A percentile compares a stretch with the other conserved stretches of the same genome.
phyloP scores from a whole-genome alignment of 1,139 yeast genomes.

The Sugiyamaella grinbergsii region DNA sequence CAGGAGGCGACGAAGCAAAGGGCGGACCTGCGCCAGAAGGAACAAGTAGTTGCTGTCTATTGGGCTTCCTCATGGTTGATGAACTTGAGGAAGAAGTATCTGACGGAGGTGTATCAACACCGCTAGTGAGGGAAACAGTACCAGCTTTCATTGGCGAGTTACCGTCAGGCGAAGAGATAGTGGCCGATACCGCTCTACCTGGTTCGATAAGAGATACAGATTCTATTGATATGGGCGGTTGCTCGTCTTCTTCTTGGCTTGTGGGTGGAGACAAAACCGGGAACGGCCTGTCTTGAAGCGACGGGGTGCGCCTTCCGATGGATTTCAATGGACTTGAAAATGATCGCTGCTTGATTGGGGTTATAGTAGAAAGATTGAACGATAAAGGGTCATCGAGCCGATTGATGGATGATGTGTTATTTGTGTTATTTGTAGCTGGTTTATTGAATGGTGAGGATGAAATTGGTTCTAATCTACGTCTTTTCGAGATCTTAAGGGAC shows the following conservation, averaged over 20 bases:
- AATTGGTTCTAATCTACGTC: constrained; percentile 34
- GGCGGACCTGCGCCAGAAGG: background rate
- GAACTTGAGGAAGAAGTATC: constrained; percentile 2
- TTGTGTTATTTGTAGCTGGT: constrained; percentile 10
- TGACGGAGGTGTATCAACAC: background rate
- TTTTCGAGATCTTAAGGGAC: constrained; percentile 34
- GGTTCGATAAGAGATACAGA: no score
- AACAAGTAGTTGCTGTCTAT: background rate
- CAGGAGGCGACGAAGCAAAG: constrained; percentile 11
- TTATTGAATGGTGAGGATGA: constrained; percentile 25
- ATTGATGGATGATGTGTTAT: background rate
- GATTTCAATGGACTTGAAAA: constrained; percentile 32
- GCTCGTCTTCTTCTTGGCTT: constrained; percentile 7
- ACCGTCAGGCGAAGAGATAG: background rate
- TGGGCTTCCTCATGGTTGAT: background rate
- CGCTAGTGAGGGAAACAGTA: background rate
- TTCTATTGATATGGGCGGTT: background rate
- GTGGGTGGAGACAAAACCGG: constrained; percentile 39
- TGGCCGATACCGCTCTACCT: background rate
- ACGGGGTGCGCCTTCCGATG: constrained; percentile 34
- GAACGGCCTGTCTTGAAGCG: constrained; percentile 38
- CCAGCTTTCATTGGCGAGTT: background rate
- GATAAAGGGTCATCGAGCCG: constrained; percentile 5
- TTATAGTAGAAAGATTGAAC: constrained; percentile 22
- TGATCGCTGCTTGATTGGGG: constrained; percentile 36